phyloP scores from a whole-genome alignment of 257 asterid species.

The Fraxinus pennsylvanica region DNA sequence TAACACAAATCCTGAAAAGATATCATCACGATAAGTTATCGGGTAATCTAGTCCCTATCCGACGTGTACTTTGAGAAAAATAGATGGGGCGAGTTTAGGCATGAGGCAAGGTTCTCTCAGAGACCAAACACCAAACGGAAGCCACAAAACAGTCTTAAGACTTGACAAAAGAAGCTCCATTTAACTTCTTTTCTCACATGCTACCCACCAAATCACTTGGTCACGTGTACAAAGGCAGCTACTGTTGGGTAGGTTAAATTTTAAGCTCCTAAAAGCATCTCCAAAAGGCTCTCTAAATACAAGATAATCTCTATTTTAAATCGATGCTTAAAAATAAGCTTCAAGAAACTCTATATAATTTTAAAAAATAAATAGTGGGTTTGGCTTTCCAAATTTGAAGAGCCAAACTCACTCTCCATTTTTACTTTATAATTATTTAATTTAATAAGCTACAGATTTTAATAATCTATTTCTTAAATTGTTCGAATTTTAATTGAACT shows the following conservation, averaged over 20 bases:
- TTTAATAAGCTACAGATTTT: too few species aligned
- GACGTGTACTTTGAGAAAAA: not conserved
- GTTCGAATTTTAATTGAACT: too few species aligned
- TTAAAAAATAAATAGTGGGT: too few species aligned
- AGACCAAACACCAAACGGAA: conserved; percentile 1
- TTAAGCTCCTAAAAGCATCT: not conserved
- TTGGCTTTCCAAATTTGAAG: too few species aligned
- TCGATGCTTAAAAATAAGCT: too few species aligned
- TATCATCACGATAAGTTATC: not conserved
- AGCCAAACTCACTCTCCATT: too few species aligned
- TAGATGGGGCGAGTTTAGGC: not conserved
- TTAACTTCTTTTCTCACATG: not conserved
- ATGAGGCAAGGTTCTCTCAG: conserved; percentile 4
- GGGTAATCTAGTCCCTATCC: not conserved
- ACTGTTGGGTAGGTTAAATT: not conserved
- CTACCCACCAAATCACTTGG: not conserved
- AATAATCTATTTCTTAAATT: too few species aligned
- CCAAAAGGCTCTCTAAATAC: too few species aligned
- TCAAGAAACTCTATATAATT: too few species aligned
- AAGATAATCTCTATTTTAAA: too few species aligned
- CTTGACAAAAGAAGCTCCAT: not conserved
- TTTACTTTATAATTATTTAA: too few species aligned
- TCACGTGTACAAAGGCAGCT: not conserved
- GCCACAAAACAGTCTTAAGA: not conserved
- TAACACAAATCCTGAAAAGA: conserved; percentile 1